Evolutionary conservation across 768 basidiomycete species (phyloP).

Genomic region (Chlorophyllum brunneum): DNA sequence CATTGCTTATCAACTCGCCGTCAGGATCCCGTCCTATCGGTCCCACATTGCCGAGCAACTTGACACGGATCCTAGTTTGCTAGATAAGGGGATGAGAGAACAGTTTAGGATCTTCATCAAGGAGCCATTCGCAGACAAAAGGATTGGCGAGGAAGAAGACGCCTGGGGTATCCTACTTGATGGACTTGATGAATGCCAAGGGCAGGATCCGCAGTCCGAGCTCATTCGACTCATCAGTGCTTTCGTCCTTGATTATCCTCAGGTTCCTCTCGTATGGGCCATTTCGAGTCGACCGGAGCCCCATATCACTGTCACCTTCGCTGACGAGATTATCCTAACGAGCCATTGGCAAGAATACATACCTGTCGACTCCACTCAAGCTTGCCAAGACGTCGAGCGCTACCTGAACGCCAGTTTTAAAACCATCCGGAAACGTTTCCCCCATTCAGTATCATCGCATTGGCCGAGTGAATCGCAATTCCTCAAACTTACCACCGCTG

Average conservation of each 20-base stretch:
- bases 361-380: neutral
- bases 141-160: neutral
- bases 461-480: neutral
- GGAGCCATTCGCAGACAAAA: neutral
- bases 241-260: neutral
- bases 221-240: neutral
- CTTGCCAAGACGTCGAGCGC: neutral
- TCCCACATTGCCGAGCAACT: neutral
- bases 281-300: neutral
- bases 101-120: neutral
- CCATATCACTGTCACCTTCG: neutral
- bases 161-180: neutral
- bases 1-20: constrained; percentile 2
- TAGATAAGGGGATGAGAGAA: neutral
- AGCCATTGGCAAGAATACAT: neutral
- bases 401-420: neutral
- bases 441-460: neutral
- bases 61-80: neutral
- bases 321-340: neutral
- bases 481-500: neutral
- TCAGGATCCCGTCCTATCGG: neutral
- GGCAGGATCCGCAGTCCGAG: neutral
- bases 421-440: neutral
- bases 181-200: neutral
- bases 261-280: neutral